These are phyloP conservation scores for Collybiopsis confluens DNA, from an alignment of 768 basidiomycete genomes.

Conservation along the genomic window DNA sequence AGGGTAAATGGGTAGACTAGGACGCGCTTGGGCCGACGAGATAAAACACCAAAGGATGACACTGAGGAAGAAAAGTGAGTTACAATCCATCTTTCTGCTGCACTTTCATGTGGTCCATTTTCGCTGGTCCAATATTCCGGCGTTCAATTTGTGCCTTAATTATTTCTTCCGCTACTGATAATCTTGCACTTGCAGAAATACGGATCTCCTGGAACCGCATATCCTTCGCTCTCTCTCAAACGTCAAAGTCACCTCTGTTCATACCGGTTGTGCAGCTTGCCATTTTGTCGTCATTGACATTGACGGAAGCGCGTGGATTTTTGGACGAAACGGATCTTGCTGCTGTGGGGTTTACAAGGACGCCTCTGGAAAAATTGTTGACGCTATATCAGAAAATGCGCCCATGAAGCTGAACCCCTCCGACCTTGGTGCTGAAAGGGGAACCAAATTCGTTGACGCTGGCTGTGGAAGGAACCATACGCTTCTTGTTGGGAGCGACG, in stretches of 20 bases:
- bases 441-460: constrained; percentile 70
- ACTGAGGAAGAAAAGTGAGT: constrained; percentile 26
- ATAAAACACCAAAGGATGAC: constrained; percentile 47
- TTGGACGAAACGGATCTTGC: constrained; percentile 76
- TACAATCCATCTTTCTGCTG: not conserved
- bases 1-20: constrained; percentile 29
- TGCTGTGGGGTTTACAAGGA: constrained; percentile 58
- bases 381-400: constrained; percentile 65
- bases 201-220: constrained; percentile 85
- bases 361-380: constrained; percentile 28
- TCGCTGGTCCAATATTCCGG: too few relatives aligned
- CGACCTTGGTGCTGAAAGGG: constrained; percentile 55
- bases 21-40: constrained; percentile 75
- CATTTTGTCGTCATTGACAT: constrained; percentile 73
- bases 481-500: constrained; percentile 76
- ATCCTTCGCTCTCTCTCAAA: constrained; percentile 87
- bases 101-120: too few relatives aligned
- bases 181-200: constrained; percentile 35
- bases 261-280: constrained; percentile 73
- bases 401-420: constrained; percentile 57
- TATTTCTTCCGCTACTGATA: too few relatives aligned
- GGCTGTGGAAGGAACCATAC: constrained; percentile 83
- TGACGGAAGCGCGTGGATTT: constrained; percentile 82
- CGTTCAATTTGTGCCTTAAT: too few relatives aligned
- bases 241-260: constrained; percentile 65